Conservation (phyloP, 495 filamentous ascomycete species). For the Aspergillus panamensis region DNA sequence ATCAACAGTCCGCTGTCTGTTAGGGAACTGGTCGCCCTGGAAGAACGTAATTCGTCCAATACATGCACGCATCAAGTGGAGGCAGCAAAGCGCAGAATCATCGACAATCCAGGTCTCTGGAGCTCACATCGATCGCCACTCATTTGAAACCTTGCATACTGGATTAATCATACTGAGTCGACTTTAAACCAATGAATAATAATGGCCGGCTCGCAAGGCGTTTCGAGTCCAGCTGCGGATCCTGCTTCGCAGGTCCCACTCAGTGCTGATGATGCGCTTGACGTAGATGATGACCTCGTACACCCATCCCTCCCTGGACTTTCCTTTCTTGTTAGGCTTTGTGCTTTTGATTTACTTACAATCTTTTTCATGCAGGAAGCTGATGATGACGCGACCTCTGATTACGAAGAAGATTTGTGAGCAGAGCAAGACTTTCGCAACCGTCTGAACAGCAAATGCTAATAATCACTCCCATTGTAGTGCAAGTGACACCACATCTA, state of each 20-base stretch:
- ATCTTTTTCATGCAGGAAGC: neutral
- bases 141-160: too few relatives aligned
- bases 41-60: neutral
- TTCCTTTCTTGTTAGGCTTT: neutral
- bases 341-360: neutral
- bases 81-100: neutral
- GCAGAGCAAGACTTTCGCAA: neutral
- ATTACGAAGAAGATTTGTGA: constrained; percentile 21
- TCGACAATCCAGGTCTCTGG: neutral
- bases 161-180: too few relatives aligned
- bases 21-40: neutral
- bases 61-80: neutral
- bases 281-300: neutral
- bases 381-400: constrained; percentile 13
- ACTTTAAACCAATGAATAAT: neutral
- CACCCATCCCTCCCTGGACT: too few relatives aligned
- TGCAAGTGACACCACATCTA: constrained; percentile 21
- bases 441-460: neutral
- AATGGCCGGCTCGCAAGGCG: neutral
- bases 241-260: neutral
- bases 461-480: constrained; percentile 3
- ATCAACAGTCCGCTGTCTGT: neutral
- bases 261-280: neutral
- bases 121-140: neutral
- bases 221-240: neutral